Evolutionary conservation across 2,329 filamentous ascomycete genomes (phyloP).

Genomic region (Penicillium glabrum): DNA sequence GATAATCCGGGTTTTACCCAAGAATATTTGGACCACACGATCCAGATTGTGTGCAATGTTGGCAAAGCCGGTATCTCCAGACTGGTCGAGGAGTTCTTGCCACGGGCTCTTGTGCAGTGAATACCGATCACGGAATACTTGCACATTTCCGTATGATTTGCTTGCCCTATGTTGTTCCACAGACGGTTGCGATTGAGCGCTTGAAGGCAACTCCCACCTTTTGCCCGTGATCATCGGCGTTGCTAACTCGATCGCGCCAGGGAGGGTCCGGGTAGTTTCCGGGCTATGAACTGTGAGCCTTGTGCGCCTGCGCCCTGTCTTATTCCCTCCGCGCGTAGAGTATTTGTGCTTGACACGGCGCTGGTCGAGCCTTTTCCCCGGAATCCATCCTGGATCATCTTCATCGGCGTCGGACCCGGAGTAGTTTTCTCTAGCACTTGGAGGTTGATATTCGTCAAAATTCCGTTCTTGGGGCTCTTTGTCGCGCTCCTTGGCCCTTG

Average conservation of each 20-base stretch:
- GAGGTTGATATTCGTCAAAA: not conserved
- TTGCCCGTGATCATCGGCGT: constrained; percentile 44
- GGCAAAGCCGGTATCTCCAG: constrained; percentile 32
- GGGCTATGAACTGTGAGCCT: constrained; percentile 38
- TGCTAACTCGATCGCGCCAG: constrained; percentile 43
- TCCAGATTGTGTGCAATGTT: constrained; percentile 38
- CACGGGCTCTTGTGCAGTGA: constrained; percentile 33
- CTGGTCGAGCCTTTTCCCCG: constrained; percentile 30
- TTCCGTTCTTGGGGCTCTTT: not conserved
- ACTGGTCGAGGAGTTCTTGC: constrained; percentile 35
- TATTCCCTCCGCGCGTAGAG: constrained; percentile 30
- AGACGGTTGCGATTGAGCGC: constrained; percentile 21
- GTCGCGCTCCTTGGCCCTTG: constrained; percentile 17
- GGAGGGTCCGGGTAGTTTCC: constrained; percentile 33
- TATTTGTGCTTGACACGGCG: constrained; percentile 40
- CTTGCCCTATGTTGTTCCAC: constrained; percentile 2
- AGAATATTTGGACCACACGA: constrained; percentile 37
- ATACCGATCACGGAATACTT: constrained; percentile 28
- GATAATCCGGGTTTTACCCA: constrained; percentile 31
- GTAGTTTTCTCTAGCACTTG: constrained; percentile 6
- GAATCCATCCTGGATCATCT: constrained; percentile 43
- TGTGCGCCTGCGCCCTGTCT: constrained; percentile 22
- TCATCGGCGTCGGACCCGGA: constrained; percentile 36
- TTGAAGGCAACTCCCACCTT: constrained; percentile 21
- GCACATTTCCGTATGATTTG: constrained; percentile 9